Evolutionary conservation across 768 basidiomycete genomes (phyloP), one percentile per base, ranked within the genome.

Genomic region (Clavulina sp.): DNA sequence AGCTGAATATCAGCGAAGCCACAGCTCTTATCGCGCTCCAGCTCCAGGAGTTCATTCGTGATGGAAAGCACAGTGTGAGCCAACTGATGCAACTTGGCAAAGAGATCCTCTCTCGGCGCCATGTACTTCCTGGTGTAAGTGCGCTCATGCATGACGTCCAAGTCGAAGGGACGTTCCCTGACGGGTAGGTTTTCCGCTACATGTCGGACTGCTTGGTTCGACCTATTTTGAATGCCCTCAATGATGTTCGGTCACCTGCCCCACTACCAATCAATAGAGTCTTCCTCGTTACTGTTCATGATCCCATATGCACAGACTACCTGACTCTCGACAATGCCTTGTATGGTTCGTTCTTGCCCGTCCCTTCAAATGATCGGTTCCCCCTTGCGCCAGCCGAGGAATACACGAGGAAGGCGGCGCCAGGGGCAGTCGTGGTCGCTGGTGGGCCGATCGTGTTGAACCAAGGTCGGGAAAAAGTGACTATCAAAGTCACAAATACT

Each of bases 281-380:
- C 0, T 99, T 97, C 67, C 74, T 99, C n/a, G 92, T 97, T 33
- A 93, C 93, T 0, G 87, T 97, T 1, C 92, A 96, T 60, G 83
- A 93, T 59, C 93, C 95, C 19, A 81, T 99, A 56, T 87, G 82
- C 62, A 80, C 87, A 0, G 79, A 87, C 53, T 65, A 73, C 36
- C 88, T 89, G 0, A 68, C 92, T 60, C 68, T 96, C 19, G 68
- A 67, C 3, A 75, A 80, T n/a, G 92, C 93, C 0, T 71, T 99
- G n/a, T 88, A 89, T 56, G 89, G 91, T 6, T 92, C 89, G 0
- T 96, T 96, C 68, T 69, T 96, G 0, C 93, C 93, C 2, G 62
- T 82, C 2, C 93, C 92, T 0, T 62, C 74, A 0, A 63, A 74
- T 7, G 69, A 75, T 52, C 53, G 68, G 2, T 99, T 97, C 68